Evolutionary conservation across 768 basidiomycete species (phyloP).

Genomic region (Trichaptum fuscoviolaceum): DNA sequence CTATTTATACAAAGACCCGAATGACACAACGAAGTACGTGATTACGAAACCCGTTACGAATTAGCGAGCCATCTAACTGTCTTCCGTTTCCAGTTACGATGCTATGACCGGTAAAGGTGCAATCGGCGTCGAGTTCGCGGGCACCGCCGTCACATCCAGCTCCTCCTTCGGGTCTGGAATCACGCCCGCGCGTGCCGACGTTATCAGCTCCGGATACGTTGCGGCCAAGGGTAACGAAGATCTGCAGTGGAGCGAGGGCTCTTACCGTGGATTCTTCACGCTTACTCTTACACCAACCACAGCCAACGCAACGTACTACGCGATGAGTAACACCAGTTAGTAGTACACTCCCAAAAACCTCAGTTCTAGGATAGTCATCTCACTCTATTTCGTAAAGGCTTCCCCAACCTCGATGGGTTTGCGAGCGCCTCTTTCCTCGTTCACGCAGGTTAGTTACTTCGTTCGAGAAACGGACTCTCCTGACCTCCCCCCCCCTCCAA

Average conservation of each 20-base stretch:
- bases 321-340: constrained; percentile 44
- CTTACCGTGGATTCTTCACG: constrained; percentile 55
- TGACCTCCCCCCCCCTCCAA: constrained; percentile 11
- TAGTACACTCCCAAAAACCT: constrained; percentile 18
- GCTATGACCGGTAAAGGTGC: constrained; percentile 43
- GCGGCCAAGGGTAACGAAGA: constrained; percentile 34
- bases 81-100: constrained; percentile 33
- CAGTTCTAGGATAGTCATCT: not conserved
- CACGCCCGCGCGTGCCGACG: constrained; percentile 33
- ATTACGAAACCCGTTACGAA: not conserved
- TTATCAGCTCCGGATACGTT: constrained; percentile 32
- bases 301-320: constrained; percentile 49
- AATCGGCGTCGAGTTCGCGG: constrained; percentile 57
- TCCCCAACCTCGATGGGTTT: constrained; percentile 40
- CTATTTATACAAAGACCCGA: constrained; percentile 32
- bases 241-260: constrained; percentile 58
- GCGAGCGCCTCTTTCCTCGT: constrained; percentile 38
- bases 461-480: not conserved
- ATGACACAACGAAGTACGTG: constrained; percentile 41
- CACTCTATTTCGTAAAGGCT: constrained; percentile 21
- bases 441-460: constrained; percentile 18
- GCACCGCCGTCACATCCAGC: constrained; percentile 50
- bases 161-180: constrained; percentile 42
- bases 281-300: constrained; percentile 40
- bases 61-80: not conserved